These are phyloP conservation scores for Acanthamoeba triangularis DNA, from an alignment of 208 protist species.

Conservation along the genomic window DNA sequence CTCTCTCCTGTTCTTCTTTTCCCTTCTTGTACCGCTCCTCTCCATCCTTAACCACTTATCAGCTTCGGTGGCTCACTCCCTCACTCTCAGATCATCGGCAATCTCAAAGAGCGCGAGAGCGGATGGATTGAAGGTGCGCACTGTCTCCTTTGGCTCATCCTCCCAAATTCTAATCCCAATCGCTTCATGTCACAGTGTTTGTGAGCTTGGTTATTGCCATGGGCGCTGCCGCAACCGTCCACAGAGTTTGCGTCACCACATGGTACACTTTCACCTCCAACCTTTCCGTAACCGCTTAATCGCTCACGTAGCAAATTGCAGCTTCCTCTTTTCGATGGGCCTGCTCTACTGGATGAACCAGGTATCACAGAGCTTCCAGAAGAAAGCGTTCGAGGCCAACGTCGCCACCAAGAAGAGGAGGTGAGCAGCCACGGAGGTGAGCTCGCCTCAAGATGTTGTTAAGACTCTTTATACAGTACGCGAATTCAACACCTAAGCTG, in stretches of 20 bases:
- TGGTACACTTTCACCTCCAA: background rate
- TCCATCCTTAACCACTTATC: no score
- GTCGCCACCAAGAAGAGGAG: slow-evolving; percentile 23
- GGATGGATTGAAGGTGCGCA: slow-evolving; percentile 40
- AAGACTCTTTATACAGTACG: slow-evolving; percentile 2
- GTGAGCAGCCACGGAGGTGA: background rate
- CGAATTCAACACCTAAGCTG: background rate
- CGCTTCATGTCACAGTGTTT: background rate
- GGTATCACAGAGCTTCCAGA: slow-evolving; percentile 72
- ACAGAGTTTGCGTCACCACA: slow-evolving; percentile 51
- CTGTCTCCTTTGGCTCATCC: no score
- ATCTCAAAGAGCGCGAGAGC: slow-evolving; percentile 75
- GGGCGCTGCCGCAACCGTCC: slow-evolving; percentile 74
- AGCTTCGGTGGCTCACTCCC: background rate
- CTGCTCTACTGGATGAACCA: slow-evolving; percentile 58
- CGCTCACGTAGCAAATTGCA: background rate
- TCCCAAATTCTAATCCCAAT: background rate
- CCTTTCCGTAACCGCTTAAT: no score
- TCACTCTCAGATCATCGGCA: slow-evolving; percentile 73
- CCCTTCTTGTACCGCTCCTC: slow-evolving; percentile 63
- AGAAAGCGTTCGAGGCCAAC: slow-evolving; percentile 27
- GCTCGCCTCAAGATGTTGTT: background rate
- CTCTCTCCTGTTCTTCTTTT: slow-evolving; percentile 82
- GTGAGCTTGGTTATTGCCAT: slow-evolving; percentile 73
- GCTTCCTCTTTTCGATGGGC: slow-evolving; percentile 79